phyloP scores from a whole-genome alignment of 495 filamentous ascomycete species.

The Penicilliopsis zonata region DNA sequence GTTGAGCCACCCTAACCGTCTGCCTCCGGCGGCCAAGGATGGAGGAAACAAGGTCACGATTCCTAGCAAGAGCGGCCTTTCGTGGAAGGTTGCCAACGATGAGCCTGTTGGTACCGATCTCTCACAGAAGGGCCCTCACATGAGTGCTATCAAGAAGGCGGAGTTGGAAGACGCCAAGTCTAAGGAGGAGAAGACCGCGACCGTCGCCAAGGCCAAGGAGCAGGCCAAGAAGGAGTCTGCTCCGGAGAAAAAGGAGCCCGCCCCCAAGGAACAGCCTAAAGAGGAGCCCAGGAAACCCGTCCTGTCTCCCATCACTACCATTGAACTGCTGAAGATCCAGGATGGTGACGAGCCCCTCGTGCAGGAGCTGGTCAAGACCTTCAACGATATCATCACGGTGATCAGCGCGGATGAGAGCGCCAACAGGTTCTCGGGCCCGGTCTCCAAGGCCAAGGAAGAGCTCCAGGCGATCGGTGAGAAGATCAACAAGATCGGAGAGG shows the following conservation, averaged over 20 bases:
- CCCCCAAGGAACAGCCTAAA: slow-evolving; percentile 12
- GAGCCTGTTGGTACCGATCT: slow-evolving; percentile 29
- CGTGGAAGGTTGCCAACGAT: slow-evolving; percentile 62
- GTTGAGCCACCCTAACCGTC: slow-evolving; percentile 36
- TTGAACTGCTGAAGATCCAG: slow-evolving; percentile 61
- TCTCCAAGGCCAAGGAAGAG: slow-evolving; percentile 73
- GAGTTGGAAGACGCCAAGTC: slow-evolving; percentile 17
- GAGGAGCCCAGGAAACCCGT: slow-evolving; percentile 20
- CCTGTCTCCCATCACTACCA: slow-evolving; percentile 40
- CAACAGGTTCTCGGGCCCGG: slow-evolving; percentile 58
- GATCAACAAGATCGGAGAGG: slow-evolving; percentile 58
- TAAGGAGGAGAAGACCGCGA: slow-evolving; percentile 27
- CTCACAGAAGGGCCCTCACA: slow-evolving; percentile 34
- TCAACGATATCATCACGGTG: slow-evolving; percentile 90
- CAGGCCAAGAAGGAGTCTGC: slow-evolving; percentile 11
- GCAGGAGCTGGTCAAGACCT: slow-evolving; percentile 84
- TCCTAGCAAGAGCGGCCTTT: slow-evolving; percentile 72
- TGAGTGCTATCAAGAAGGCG: slow-evolving; percentile 25
- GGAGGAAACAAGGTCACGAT: slow-evolving; percentile 68
- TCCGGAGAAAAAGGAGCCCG: slow-evolving; percentile 16
- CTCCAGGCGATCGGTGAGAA: slow-evolving; percentile 62
- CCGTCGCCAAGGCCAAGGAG: slow-evolving; percentile 14
- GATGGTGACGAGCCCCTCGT: slow-evolving; percentile 75
- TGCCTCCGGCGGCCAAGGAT: slow-evolving; percentile 34
- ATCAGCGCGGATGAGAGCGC: slow-evolving; percentile 71